phyloP scores from a whole-genome alignment of 208 protist species.

The Leishmania arabica region DNA sequence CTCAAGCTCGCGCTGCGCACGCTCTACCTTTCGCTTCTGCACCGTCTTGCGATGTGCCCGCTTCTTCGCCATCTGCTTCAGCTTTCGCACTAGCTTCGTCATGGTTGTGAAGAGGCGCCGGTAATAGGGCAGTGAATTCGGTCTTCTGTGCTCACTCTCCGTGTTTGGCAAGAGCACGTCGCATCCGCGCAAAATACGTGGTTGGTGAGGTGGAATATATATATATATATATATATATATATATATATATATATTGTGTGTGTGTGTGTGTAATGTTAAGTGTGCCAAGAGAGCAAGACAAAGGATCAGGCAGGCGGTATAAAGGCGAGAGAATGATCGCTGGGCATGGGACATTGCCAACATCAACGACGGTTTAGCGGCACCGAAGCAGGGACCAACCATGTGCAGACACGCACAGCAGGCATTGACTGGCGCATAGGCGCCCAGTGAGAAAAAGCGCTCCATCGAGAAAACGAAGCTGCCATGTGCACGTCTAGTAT shows the following conservation, averaged over 20 bases:
- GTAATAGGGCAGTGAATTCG: not conserved
- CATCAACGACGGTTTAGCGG: not conserved
- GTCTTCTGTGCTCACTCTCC: not conserved
- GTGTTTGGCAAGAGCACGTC: not conserved
- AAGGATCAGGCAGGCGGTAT: not conserved
- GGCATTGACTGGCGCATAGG: not conserved
- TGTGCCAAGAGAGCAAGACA: not conserved
- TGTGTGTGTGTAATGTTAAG: not conserved
- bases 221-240: not conserved
- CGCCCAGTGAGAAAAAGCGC: not conserved
- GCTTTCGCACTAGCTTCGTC: constrained; percentile 89
- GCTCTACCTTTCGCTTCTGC: constrained; percentile 83
- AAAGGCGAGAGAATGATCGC: not conserved
- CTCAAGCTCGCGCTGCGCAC: constrained; percentile 60
- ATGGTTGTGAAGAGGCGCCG: constrained; percentile 27
- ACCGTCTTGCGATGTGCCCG: constrained; percentile 84
- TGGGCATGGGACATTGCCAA: not conserved
- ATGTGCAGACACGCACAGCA: not conserved
- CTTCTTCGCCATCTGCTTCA: constrained; percentile 92
- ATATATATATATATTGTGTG: not conserved
- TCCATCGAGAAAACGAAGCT: not conserved
- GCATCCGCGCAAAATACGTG: not conserved
- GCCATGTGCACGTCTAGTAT: not conserved
- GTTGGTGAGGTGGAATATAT: not conserved
- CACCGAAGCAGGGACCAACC: not conserved